Evolutionary conservation across 306 rosid species (phyloP), one percentile per base, ranked within the genome.

Genomic region (Arachis hypogaea): DNA sequence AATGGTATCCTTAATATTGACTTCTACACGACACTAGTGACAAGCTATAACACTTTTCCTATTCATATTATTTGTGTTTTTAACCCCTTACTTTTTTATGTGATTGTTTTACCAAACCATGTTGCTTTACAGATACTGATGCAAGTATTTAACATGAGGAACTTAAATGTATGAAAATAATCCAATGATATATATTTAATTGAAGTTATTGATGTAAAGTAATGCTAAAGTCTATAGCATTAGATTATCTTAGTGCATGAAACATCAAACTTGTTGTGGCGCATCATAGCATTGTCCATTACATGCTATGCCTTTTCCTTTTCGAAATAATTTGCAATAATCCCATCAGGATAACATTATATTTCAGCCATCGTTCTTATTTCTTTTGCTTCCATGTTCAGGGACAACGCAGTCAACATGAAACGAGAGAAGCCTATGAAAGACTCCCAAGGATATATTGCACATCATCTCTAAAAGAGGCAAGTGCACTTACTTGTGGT

Each of bases 331-430:
- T 30, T 74, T 63, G 70, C 50, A 57, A 63, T 66, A 70, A 22
- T 22, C 28, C 1, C 28, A 22, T 22, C 28, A 22, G 28, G 28
- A 22, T 22, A 22, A 22, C 28, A 22, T 22, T 22, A 22, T 22
- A 22, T 22, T 22, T 22, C 28, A 1, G 28, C 28, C 28, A 22
- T 22, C 28, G 28, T 22, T 77, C 67, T 55, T 65, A 59, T 66
- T 44, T 72, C 69, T 68, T 22, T 69, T 78, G 59, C 74, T 72
- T 59, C 66, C 51, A 62, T 73, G 82, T 78, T 73, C 83, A 81
- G 91, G 90, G 70, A 80, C 78, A 78, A 74, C 77, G 77, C 29
- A 52, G 77, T 56, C 76, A 72, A 64, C 67, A 63, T 55, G 75
- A 75, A 51, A 68, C 75, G 63, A 69, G 77, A 75, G 85, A 87